Percentiles rank a stretch among this genome's conserved stretches.
Evolutionary conservation across 371 early-diverging fungal species (phyloP).

Genomic region (Cokeromyces recurvatus): DNA sequence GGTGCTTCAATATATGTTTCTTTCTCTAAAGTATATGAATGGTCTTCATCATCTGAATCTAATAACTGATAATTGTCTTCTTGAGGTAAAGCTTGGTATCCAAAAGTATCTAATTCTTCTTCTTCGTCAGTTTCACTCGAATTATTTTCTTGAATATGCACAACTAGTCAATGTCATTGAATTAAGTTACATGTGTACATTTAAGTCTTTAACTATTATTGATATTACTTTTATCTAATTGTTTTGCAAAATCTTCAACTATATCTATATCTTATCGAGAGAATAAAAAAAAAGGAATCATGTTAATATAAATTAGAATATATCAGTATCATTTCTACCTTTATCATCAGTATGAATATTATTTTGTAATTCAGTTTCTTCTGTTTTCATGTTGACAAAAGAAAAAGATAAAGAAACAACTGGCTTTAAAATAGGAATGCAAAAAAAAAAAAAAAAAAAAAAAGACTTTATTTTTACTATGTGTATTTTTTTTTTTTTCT

Average conservation of each 20-base stretch:
- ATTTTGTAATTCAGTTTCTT: too few species aligned
- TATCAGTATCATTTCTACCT: too few species aligned
- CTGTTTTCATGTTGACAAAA: too few species aligned
- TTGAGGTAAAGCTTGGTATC: slow-evolving; percentile 30
- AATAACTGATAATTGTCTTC: slow-evolving; percentile 23
- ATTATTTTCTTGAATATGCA: slow-evolving; percentile 17
- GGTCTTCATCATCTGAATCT: slow-evolving; percentile 17
- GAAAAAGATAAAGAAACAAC: too few species aligned
- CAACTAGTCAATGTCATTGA: slow-evolving; percentile 1
- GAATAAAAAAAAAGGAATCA: too few species aligned
- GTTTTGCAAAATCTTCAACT: slow-evolving; percentile 35
- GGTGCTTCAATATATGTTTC: slow-evolving; percentile 4
- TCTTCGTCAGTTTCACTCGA: slow-evolving; percentile 10
- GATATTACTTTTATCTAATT: slow-evolving; percentile 26
- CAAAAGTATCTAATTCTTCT: slow-evolving; percentile 9
- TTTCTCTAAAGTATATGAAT: neutral
- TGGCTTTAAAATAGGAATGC: too few species aligned
- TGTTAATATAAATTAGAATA: too few species aligned
- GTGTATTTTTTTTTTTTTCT: neutral
- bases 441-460: too few species aligned
- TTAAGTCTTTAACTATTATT: neutral
- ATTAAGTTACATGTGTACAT: neutral
- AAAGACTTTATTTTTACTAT: neutral
- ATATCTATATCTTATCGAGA: slow-evolving; percentile 12
- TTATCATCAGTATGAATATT: too few species aligned